Base-by-base conservation (phyloP, 495 filamentous ascomycete genomes). In the Lasiosphaeriaceae sp. region DNA sequence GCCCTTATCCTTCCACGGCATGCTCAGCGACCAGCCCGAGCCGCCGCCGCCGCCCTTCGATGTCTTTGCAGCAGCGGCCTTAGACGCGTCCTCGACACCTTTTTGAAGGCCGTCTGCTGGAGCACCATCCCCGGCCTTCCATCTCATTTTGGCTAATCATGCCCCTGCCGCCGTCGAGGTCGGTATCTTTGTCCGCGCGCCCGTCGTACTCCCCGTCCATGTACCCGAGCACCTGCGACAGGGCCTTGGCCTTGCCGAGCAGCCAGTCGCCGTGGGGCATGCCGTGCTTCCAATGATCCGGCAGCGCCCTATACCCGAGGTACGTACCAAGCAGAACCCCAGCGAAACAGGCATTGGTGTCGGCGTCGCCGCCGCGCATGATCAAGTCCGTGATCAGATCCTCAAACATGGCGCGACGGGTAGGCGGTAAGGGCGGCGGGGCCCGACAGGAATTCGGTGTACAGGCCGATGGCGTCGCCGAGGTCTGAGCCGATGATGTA, bases 301-400 rank as follows among this genome's bases (percentile, higher is more conserved):
- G 75, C 14, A 79, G 52, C 1, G 53, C 61, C 23, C 52, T 59
- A 55, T 74, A 75, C 8, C 77, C 77, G 17, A 77, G 41, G 55
- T 67, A 75, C 4, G 61, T 70, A 0, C 77, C 77, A 11, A 79
- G 29, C 2, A 80, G 50, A 0, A 74, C 75, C 0, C 76, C 77
- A 1, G 77, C 76, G 57, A 74, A 72, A 45, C 72, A 77, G 11
- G 72, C 77, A 59, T 80, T 80, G 0, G 77, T 80, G 45, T 80
- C 77, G 2, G 77, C 74, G 57, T 80, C 77, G 0, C 77, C 77
- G 7, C 74, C 77, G 11, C 67, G 52, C 74, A 78, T 77, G 45
- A 78, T 66, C 23, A 80, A 60, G 17, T 75, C 64, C 8, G 71
- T 74, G 4, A 77, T 73, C 22, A 77, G 54, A n/a, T 66, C 51